Conservation (phyloP, 1,284 basidiomycete species). For the Trichosporon sp. region DNA sequence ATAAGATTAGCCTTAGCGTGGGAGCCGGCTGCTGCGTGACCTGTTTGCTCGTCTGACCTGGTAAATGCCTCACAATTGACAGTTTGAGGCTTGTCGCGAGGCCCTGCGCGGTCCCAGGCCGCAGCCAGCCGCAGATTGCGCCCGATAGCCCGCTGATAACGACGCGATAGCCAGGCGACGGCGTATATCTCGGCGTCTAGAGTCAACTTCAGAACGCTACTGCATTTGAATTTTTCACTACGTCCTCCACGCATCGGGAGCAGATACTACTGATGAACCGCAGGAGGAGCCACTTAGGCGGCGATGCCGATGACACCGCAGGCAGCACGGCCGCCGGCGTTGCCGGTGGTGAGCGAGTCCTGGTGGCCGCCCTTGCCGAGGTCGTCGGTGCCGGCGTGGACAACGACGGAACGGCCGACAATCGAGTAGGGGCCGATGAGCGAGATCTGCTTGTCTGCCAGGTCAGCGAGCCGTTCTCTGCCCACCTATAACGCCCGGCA, state of each 20-base stretch:
- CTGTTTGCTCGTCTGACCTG: background rate
- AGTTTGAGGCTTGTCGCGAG: background rate
- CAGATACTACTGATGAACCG: background rate
- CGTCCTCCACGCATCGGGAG: background rate
- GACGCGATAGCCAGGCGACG: background rate
- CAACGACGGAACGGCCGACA: constrained; percentile 57
- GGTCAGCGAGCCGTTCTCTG: background rate
- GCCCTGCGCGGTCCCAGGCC: background rate
- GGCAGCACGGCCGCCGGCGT: constrained; percentile 65
- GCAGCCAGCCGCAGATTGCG: background rate
- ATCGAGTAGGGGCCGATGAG: constrained; percentile 67
- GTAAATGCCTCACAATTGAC: background rate
- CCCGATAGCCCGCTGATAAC: background rate
- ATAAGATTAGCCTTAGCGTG: background rate
- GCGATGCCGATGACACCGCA: constrained; percentile 61
- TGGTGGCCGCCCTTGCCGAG: constrained; percentile 63
- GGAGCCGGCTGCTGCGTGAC: background rate
- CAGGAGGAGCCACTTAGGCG: constrained; percentile 18
- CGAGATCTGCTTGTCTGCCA: constrained; percentile 58
- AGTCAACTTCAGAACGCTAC: background rate
- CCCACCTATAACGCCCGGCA: background rate
- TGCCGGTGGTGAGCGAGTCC: constrained; percentile 67
- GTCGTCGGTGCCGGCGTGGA: constrained; percentile 69
- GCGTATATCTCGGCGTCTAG: background rate
- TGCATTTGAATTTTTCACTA: constrained; percentile 2